Evolutionary conservation across 176 grass and related monocot genomes (phyloP), one percentile per base, ranked within the genome.

Genomic region (Lolium multiflorum): DNA sequence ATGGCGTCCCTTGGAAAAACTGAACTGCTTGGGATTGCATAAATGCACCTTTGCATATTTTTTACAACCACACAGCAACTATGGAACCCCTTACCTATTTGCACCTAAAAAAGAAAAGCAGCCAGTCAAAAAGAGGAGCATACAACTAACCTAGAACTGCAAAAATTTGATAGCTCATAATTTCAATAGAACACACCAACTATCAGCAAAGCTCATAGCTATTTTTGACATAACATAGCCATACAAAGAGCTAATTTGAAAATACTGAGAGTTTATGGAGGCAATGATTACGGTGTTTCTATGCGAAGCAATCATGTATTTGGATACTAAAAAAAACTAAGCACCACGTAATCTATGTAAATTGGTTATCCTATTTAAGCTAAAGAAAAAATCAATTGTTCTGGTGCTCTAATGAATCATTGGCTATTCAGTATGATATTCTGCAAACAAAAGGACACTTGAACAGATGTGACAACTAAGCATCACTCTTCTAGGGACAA

Each of bases 11-110:
- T 89, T 71, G 89, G 85, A 62, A 99, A 99, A 35, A 99, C 71
- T 82, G 94, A 91, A 80, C 43, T 79, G 61, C 84, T 91, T 59
- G 97, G 94, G 65, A 99, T 91, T 67, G 94, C 97, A 87, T 96
- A 99, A 81, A 99, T 89, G 88, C 97, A 99, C 89, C 97, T 92
- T 90, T 94, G 92, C 87, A 99, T 92, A 81, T 99, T 94, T 72
- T 94, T 99, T 25, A 94, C 90, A 84, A 99, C 76, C 3, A 91
- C 87, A 62, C 92, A 94, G 25, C 97, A 96, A 71, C 97, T 99
- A 64, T 99, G 90, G 83, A 94, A 96, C 38, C 20, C 70, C 56
- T 91, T 94, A 20, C 80, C 65, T 48, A 89, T 80, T 96, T 96
- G 90, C 57, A 99, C 94, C 97, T 99, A 71, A 2, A 81, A 90